Percentiles rank a stretch among this genome's conserved stretches.
phyloP scores from a whole-genome alignment of 129 eudicot species.

The Erigeron canadensis region DNA sequence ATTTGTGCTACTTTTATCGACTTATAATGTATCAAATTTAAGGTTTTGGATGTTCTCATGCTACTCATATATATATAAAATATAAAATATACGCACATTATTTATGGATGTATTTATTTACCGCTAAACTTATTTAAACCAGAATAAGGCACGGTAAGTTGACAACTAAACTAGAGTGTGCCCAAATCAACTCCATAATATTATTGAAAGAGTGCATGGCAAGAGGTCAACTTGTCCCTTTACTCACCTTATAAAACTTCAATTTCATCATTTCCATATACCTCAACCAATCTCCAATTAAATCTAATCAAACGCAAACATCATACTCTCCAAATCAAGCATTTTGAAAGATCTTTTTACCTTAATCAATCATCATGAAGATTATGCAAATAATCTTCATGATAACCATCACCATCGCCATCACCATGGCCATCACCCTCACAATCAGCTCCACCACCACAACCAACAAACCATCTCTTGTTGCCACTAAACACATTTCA shows the following conservation, averaged over 20 bases:
- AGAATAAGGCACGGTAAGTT: conserved; percentile 4
- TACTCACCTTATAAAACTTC: conserved; percentile 29
- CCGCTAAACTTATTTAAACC: background rate
- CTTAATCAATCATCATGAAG: conserved; percentile 18
- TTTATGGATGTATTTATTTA: too few relatives aligned
- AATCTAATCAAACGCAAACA: background rate
- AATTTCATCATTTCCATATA: conserved; percentile 1
- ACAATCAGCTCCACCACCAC: conserved; percentile 30
- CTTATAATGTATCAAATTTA: too few relatives aligned
- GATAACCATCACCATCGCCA: conserved; percentile 43
- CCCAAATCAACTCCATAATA: conserved; percentile 27
- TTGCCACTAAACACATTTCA: conserved; percentile 18
- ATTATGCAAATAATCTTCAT: conserved; percentile 41
- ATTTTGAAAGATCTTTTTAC: conserved; percentile 5
- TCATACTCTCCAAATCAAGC: background rate
- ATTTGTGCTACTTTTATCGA: too few relatives aligned
- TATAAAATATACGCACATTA: too few relatives aligned
- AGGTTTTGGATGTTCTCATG: too few relatives aligned
- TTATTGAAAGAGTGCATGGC: conserved; percentile 23
- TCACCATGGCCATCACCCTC: conserved; percentile 28
- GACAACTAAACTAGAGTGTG: conserved; percentile 29
- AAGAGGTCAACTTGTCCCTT: conserved; percentile 28
- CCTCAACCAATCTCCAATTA: conserved; percentile 14
- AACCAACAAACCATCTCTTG: background rate
- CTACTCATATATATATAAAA: too few relatives aligned